These are phyloP conservation scores for Conticribra guillardii DNA, from an alignment of 108 stramenopile species.

Conservation along the genomic window DNA sequence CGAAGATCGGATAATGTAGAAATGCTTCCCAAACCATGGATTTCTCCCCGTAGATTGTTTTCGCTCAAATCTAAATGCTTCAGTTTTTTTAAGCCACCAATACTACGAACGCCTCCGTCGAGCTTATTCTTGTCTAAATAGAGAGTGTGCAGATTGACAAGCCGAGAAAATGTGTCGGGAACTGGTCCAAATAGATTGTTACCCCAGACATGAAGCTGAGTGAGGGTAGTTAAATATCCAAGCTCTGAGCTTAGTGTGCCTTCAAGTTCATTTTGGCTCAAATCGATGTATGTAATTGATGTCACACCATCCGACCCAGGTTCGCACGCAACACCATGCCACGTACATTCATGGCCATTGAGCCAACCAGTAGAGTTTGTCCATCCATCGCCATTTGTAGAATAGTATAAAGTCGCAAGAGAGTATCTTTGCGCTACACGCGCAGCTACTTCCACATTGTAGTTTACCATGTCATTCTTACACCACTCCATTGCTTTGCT, in stretches of 20 bases:
- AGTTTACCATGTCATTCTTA: slow-evolving; percentile 30
- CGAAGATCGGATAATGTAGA: slow-evolving; percentile 31
- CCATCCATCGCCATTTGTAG: slow-evolving; percentile 59
- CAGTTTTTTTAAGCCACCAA: slow-evolving; percentile 4
- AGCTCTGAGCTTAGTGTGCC: slow-evolving; percentile 44
- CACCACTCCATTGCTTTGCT: slow-evolving; percentile 36
- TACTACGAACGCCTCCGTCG: slow-evolving; percentile 13
- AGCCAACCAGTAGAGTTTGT: slow-evolving; percentile 36
- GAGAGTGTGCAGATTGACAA: slow-evolving; percentile 46
- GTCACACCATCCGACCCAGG: slow-evolving; percentile 15
- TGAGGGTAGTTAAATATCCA: slow-evolving; percentile 29
- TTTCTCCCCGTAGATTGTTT: slow-evolving; percentile 46
- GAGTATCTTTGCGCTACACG: slow-evolving; percentile 53
- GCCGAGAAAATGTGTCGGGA: slow-evolving; percentile 41
- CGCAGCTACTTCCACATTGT: slow-evolving; percentile 20
- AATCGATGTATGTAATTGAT: slow-evolving; percentile 37
- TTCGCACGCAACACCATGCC: slow-evolving; percentile 54
- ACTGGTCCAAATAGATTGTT: slow-evolving; percentile 62
- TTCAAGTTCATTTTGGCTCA: slow-evolving; percentile 26
- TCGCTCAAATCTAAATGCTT: slow-evolving; percentile 35
- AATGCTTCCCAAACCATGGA: slow-evolving; percentile 51
- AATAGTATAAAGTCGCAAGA: slow-evolving; percentile 58
- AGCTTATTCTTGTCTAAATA: slow-evolving; percentile 53
- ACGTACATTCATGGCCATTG: slow-evolving; percentile 57
- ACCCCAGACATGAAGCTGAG: slow-evolving; percentile 37